Conservation (phyloP, 2,329 filamentous ascomycete genomes). For the Periconia sp. region DNA sequence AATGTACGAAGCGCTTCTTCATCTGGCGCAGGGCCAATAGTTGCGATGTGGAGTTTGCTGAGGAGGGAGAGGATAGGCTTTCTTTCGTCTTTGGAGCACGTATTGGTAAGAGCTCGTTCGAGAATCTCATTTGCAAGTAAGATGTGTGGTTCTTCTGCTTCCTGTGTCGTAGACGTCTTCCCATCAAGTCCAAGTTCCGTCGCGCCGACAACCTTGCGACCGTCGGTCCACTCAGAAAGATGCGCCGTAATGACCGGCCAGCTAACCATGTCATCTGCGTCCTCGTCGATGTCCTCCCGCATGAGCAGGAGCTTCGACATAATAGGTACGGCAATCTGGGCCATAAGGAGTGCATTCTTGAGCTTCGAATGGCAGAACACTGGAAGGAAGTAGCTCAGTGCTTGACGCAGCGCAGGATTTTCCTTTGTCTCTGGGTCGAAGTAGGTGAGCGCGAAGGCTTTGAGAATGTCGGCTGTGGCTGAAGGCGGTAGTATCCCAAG, state of each 20-base stretch:
- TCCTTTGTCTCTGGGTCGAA: constrained; percentile 83
- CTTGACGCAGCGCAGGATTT: constrained; percentile 84
- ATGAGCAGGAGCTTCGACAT: constrained; percentile 70
- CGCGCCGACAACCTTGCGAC: constrained; percentile 74
- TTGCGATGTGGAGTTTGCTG: constrained; percentile 79
- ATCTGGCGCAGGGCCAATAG: constrained; percentile 49
- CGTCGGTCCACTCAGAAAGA: constrained; percentile 94
- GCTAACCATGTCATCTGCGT: constrained; percentile 70
- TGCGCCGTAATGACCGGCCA: constrained; percentile 80
- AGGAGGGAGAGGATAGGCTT: constrained; percentile 71
- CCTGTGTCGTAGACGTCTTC: constrained; percentile 61
- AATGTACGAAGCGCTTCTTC: constrained; percentile 38
- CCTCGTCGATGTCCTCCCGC: constrained; percentile 69
- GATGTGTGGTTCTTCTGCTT: constrained; percentile 81
- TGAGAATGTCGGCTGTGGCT: constrained; percentile 72
- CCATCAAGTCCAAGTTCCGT: constrained; percentile 48
- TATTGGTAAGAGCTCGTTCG: constrained; percentile 71
- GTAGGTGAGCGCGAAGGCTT: constrained; percentile 82
- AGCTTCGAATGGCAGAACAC: constrained; percentile 88
- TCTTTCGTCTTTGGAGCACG: constrained; percentile 78
- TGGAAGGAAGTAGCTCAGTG: constrained; percentile 90
- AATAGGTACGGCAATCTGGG: constrained; percentile 72
- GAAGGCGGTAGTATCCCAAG: constrained; percentile 68
- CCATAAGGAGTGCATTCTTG: constrained; percentile 85
- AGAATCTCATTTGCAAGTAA: constrained; percentile 78